Evolutionary conservation across 805 yeast genomes (phyloP).

Genomic region (Starmerella floricola): DNA sequence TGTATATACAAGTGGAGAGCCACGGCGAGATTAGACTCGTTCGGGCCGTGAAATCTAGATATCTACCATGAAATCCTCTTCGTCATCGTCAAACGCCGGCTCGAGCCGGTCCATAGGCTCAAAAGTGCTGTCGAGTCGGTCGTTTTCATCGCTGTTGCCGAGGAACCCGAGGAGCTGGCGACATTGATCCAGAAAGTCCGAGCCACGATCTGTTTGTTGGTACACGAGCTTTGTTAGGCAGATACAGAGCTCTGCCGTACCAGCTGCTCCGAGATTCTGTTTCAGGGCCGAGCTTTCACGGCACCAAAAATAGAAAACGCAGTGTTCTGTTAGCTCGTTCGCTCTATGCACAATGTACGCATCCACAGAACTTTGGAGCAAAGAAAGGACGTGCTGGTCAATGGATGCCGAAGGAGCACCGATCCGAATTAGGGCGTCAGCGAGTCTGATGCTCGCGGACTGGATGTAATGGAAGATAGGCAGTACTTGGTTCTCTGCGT

Average conservation of each 20-base stretch:
- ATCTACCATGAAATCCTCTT: not conserved
- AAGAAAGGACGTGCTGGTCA: conserved; percentile 5
- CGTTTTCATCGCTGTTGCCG: conserved; percentile 11
- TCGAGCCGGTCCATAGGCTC: conserved; percentile 1
- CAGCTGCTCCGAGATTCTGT: conserved; percentile 5
- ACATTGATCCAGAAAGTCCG: conserved; percentile 7
- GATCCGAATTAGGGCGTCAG: not conserved
- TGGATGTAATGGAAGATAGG: conserved; percentile 1
- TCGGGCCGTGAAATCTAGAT: too few species aligned
- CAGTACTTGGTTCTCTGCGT: not conserved
- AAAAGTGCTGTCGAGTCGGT: conserved; percentile 8
- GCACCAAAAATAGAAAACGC: conserved; percentile 16
- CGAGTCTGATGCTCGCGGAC: conserved; percentile 4
- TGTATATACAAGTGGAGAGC: too few species aligned
- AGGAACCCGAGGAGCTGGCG: conserved; percentile 12
- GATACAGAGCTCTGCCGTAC: conserved; percentile 12
- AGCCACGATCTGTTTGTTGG: not conserved
- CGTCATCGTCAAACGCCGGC: not conserved
- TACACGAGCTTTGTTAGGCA: conserved; percentile 12
- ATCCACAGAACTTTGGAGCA: conserved; percentile 4
- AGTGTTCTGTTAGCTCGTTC: not conserved
- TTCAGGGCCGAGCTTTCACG: conserved; percentile 6
- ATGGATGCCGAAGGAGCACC: not conserved
- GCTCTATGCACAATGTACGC: not conserved
- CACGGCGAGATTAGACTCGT: too few species aligned